phyloP scores from a whole-genome alignment of 2,329 filamentous ascomycete species.

The Talaromyces sp. region DNA sequence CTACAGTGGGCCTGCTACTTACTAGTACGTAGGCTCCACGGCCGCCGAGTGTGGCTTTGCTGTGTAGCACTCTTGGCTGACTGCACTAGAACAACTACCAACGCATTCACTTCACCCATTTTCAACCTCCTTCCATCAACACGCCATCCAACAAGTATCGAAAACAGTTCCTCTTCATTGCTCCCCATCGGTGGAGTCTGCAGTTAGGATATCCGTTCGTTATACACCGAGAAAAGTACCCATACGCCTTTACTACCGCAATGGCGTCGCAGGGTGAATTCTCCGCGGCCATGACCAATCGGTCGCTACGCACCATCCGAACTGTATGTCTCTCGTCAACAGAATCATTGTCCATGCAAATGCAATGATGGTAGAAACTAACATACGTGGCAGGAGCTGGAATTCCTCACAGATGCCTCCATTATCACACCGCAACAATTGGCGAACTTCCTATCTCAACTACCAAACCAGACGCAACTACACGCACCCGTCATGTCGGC shows the following conservation, averaged over 20 bases:
- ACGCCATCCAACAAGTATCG: not conserved
- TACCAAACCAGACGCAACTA: conserved; percentile 54
- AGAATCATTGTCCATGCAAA: not conserved
- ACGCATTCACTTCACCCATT: not conserved
- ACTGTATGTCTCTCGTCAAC: conserved; percentile 56
- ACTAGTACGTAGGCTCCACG: not conserved
- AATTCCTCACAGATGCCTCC: conserved; percentile 78
- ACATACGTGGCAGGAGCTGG: conserved; percentile 67
- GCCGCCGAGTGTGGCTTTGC: conserved; percentile 16
- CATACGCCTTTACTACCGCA: conserved; percentile 11
- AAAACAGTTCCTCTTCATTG: not conserved
- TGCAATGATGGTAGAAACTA: not conserved
- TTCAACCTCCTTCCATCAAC: conserved; percentile 9
- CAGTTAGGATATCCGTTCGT: not conserved
- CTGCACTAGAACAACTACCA: not conserved
- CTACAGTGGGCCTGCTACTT: not conserved
- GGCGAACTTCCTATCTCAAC: conserved; percentile 67
- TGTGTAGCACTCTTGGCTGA: not conserved
- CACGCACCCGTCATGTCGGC: conserved; percentile 29
- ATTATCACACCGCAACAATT: conserved; percentile 74
- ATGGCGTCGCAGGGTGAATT: conserved; percentile 38
- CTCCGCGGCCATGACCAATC: conserved; percentile 64
- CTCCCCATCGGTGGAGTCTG: not conserved
- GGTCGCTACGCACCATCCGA: conserved; percentile 83
- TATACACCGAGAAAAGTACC: not conserved